phyloP scores from a whole-genome alignment of 108 stramenopile genomes.

The Skeletonema potamos region DNA sequence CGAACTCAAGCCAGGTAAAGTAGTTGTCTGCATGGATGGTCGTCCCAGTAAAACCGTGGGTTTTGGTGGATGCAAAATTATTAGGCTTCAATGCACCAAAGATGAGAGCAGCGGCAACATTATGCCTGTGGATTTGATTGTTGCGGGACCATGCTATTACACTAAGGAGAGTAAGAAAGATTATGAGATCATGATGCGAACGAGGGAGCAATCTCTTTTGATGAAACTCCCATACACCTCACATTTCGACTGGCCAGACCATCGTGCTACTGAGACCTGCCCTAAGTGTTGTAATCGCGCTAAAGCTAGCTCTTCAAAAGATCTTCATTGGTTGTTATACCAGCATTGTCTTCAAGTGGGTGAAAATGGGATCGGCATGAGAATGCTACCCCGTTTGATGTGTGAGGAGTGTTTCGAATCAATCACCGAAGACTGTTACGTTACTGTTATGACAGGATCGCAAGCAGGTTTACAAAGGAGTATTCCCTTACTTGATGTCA shows the following conservation, averaged over 20 bases:
- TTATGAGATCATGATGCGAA: constrained; percentile 71
- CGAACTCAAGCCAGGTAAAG: background rate
- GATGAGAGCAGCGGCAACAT: background rate
- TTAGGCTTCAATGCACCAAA: background rate
- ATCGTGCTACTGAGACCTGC: constrained; percentile 48
- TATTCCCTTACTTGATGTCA: constrained; percentile 38
- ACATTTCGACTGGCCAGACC: constrained; percentile 68
- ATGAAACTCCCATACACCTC: constrained; percentile 63
- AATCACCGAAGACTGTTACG: constrained; percentile 41
- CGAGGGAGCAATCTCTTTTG: constrained; percentile 50
- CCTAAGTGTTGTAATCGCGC: constrained; percentile 54
- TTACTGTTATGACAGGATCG: constrained; percentile 24
- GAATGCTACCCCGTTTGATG: constrained; percentile 59
- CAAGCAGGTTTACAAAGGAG: background rate
- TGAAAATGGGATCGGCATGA: constrained; percentile 53
- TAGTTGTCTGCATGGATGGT: background rate
- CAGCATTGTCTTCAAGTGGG: constrained; percentile 62
- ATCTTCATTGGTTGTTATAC: constrained; percentile 66
- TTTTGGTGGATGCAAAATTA: constrained; percentile 3
- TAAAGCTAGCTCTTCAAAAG: constrained; percentile 38
- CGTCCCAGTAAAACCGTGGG: background rate
- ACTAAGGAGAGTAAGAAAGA: constrained; percentile 61
- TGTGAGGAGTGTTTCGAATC: constrained; percentile 68
- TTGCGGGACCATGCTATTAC: constrained; percentile 63
- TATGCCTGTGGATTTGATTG: constrained; percentile 19